Base-by-base conservation (phyloP, 805 yeast species). In the Spathaspora boniae region DNA sequence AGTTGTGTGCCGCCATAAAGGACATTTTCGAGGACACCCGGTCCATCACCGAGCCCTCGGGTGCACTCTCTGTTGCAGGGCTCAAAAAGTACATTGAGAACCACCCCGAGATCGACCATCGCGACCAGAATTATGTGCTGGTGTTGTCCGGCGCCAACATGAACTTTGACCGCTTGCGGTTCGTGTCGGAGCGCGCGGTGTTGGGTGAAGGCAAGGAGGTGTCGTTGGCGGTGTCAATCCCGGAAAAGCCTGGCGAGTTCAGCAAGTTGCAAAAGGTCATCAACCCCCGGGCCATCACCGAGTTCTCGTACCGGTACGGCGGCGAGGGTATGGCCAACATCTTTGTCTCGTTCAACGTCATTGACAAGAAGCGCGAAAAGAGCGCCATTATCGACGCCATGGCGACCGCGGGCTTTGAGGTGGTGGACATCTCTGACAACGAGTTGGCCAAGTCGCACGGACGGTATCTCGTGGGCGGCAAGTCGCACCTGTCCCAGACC, bases 151-250 rank as follows among this genome's bases (percentile, higher is more conserved):
- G 99, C 40, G 99, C 99, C 23, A 93, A 93, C 62, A 89, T 93
- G 95, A 91, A 94, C 66, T 93, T 93, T 56, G 98, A 91, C 61
- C 76, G 99, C 51, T 71, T 93, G 51, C 75, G 99, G 57, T 93
- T 93, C 60, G 97, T 93, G 15, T 78, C 95, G 40, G 99, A 93
- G 62, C 82, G 99, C 62, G 97, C 98, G 9, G 94, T 86, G 34
- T 72, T 93, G n/a, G 99, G 98, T 64, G 98, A 91, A 58, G 98
- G 98, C 37, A 86, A 82, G 48, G 99, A 93, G 66, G 95, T 87
- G 5, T 91, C 94, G 51, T 70, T 93, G 71, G 77, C 85, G 31
- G 87, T 89, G 12, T 81, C 87, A 29, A 87, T 93, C 45, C 97
- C 98, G 16, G 98, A 93, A 58, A 63, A 69, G 29, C 96, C 97